Conservation (phyloP, 2,329 filamentous ascomycete genomes). For the Neoascochyta sp. region DNA sequence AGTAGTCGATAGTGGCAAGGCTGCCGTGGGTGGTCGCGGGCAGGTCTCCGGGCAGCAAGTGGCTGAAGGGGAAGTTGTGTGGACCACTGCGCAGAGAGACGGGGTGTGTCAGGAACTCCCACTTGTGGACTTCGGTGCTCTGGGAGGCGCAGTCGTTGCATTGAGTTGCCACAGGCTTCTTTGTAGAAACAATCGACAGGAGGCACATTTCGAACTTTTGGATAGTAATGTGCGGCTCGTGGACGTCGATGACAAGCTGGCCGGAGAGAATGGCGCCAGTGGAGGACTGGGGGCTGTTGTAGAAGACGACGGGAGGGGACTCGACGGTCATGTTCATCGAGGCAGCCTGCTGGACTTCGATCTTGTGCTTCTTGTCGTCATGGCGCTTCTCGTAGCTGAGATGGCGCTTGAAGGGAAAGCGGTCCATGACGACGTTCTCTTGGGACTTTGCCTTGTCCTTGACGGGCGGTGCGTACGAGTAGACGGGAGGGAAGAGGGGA, state of each 20-base stretch:
- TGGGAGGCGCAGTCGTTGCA: slow-evolving; percentile 73
- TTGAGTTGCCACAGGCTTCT: slow-evolving; percentile 74
- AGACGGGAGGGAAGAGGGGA: slow-evolving; percentile 33
- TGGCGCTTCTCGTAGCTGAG: slow-evolving; percentile 15
- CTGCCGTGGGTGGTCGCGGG: slow-evolving; percentile 75
- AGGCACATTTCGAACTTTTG: slow-evolving; percentile 71
- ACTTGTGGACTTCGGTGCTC: slow-evolving; percentile 70
- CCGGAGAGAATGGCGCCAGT: slow-evolving; percentile 83
- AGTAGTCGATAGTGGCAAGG: slow-evolving; percentile 72
- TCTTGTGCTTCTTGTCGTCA: slow-evolving; percentile 17
- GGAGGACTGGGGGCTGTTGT: slow-evolving; percentile 69
- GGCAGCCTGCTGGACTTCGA: slow-evolving; percentile 43
- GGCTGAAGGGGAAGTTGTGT: slow-evolving; percentile 85
- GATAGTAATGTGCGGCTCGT: slow-evolving; percentile 61
- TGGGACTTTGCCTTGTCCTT: slow-evolving; percentile 28
- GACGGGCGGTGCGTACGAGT: slow-evolving; percentile 33
- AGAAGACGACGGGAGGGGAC: slow-evolving; percentile 81
- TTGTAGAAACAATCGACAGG: slow-evolving; percentile 67
- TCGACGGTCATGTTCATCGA: slow-evolving; percentile 66
- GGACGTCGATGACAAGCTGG: slow-evolving; percentile 70
- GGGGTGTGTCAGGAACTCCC: slow-evolving; percentile 61
- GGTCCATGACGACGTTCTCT: slow-evolving; percentile 38
- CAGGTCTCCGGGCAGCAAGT: slow-evolving; percentile 79
- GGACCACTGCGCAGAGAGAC: slow-evolving; percentile 47
- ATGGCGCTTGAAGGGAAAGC: slow-evolving; percentile 37